Evolutionary conservation across 176 grass and related monocot species (phyloP), one percentile per base, ranked within the genome.

Genomic region (Cymbopogon citratus): DNA sequence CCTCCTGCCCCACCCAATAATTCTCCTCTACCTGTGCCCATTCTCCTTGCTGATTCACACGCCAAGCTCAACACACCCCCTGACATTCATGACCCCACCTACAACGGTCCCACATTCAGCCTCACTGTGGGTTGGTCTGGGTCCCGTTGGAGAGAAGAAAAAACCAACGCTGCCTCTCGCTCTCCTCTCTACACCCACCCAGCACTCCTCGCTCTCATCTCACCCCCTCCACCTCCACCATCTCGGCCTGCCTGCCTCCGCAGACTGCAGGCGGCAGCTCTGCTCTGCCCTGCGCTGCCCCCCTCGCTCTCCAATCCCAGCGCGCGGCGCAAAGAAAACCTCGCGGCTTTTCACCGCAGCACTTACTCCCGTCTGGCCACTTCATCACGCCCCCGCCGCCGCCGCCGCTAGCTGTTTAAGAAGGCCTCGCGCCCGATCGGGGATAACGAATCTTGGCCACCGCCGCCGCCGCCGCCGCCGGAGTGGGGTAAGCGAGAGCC

Each of bases 391-490:
- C n/a, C n/a, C 29, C 13, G 21, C 63, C 44, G 21, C 41, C 40
- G 84, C 46, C 41, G 84, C 48, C 28, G 12, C 33, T n/a, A n/a
- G n/a, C n/a, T 27, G 44, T 13, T 40, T 40, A 24, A 84, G 49
- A 44, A n/a, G 78, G 29, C 5, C 15, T 25, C 26, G 57, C 76
- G 33, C 57, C 66, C 63, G 66, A 78, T 66, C 46, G 67, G 83
- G 80, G 83, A 82, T 86, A 79, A 29, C 9, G 31, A 82, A 78
- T 49, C 83, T 66, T 39, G 25, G 63, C 48, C 16, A 15, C n/a
- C n/a, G n/a, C n/a, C n/a, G n/a, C n/a, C 31, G 31, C 45, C 36
- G 27, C 56, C 56, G 56, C 54, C n/a, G 29, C 39, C 38, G 28
- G 19, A 65, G 35, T 64, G 45, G 27, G 78, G 83, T 81, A 81